Percentiles rank a stretch among this genome's conserved stretches.
Conservation (phyloP, 208 protist genomes). For the Porcisia hertigi region DNA sequence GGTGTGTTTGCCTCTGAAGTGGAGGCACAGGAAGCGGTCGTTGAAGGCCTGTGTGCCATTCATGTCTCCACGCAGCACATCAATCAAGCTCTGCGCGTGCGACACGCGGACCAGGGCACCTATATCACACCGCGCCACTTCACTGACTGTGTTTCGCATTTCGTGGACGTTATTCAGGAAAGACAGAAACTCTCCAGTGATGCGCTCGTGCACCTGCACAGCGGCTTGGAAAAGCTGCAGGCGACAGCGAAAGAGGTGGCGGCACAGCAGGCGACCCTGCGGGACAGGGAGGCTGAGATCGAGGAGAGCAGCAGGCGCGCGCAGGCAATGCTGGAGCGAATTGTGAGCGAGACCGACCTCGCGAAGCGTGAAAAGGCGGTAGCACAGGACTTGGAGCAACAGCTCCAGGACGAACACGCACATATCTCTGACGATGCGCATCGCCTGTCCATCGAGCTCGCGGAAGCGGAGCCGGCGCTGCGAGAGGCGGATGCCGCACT, state of each 20-base stretch:
- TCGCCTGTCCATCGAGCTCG: slow-evolving; percentile 76
- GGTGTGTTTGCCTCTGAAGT: slow-evolving; percentile 46
- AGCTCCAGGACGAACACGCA: slow-evolving; percentile 88
- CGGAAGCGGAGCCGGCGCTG: slow-evolving; percentile 93
- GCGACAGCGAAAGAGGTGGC: slow-evolving; percentile 90
- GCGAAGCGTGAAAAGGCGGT: slow-evolving; percentile 84
- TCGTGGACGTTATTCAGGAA: slow-evolving; percentile 92
- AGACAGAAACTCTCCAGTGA: slow-evolving; percentile 94
- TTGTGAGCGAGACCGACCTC: slow-evolving; percentile 84
- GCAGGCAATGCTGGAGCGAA: slow-evolving; percentile 85
- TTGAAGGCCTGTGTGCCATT: slow-evolving; percentile 90
- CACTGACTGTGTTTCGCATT: slow-evolving; percentile 97
- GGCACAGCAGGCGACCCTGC: slow-evolving; percentile 78
- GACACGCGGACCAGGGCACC: slow-evolving; percentile 84
- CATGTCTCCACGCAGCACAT: slow-evolving; percentile 91
- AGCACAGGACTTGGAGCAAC: slow-evolving; percentile 65
- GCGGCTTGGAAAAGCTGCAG: slow-evolving; percentile 94
- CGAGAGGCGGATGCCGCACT: slow-evolving; percentile 95
- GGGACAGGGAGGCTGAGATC: slow-evolving; percentile 85
- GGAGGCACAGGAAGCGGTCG: slow-evolving; percentile 72
- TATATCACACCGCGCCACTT: slow-evolving; percentile 98
- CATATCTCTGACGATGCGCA: slow-evolving; percentile 71
- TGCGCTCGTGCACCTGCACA: slow-evolving; percentile 96
- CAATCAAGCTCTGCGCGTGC: slow-evolving; percentile 72
- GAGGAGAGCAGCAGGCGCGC: slow-evolving; percentile 74